Percentiles rank a stretch among this genome's conserved stretches.
These are phyloP conservation scores for Fusarium penzigii DNA, from an alignment of 2,329 filamentous ascomycete genomes.

Conservation along the genomic window DNA sequence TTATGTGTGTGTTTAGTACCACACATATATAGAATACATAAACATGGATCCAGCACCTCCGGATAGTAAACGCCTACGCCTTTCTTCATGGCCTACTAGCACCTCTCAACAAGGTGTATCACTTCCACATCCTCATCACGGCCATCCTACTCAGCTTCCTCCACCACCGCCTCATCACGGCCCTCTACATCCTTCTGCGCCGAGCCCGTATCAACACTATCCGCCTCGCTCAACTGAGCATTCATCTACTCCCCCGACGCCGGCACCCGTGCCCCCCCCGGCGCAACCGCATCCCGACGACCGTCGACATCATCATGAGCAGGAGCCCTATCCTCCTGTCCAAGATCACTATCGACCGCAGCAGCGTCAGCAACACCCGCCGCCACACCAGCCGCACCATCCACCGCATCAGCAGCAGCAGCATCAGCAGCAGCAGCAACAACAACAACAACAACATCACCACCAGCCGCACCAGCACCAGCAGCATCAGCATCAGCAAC, in stretches of 20 bases:
- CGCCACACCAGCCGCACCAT: slow-evolving; percentile 42
- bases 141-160: slow-evolving; percentile 30
- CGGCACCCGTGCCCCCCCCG: slow-evolving; percentile 33
- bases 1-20: slow-evolving; percentile 38
- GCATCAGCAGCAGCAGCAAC: slow-evolving; percentile 16
- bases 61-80: slow-evolving; percentile 61
- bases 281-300: slow-evolving; percentile 40
- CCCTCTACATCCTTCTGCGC: slow-evolving; percentile 34
- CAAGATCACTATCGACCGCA: slow-evolving; percentile 45
- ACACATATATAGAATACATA: slow-evolving; percentile 41
- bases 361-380: slow-evolving; percentile 17
- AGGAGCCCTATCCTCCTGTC: slow-evolving; percentile 54
- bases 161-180: slow-evolving; percentile 32
- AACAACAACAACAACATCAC: slow-evolving; percentile 44
- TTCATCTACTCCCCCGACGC: slow-evolving; percentile 32
- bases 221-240: slow-evolving; percentile 36
- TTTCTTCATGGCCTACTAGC: slow-evolving; percentile 51
- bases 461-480: slow-evolving; percentile 17
- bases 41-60: slow-evolving; percentile 63
- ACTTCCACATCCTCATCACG: slow-evolving; percentile 40
- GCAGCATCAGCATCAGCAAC: slow-evolving; percentile 40
- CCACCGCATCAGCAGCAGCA: slow-evolving; percentile 23
- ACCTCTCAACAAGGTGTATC: slow-evolving; percentile 50
- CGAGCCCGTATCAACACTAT: slow-evolving; percentile 45
- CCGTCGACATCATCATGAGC: slow-evolving; percentile 59